These are phyloP conservation scores for Colletotrichum musae DNA, from an alignment of 2,329 filamentous ascomycete species.

Conservation along the genomic window DNA sequence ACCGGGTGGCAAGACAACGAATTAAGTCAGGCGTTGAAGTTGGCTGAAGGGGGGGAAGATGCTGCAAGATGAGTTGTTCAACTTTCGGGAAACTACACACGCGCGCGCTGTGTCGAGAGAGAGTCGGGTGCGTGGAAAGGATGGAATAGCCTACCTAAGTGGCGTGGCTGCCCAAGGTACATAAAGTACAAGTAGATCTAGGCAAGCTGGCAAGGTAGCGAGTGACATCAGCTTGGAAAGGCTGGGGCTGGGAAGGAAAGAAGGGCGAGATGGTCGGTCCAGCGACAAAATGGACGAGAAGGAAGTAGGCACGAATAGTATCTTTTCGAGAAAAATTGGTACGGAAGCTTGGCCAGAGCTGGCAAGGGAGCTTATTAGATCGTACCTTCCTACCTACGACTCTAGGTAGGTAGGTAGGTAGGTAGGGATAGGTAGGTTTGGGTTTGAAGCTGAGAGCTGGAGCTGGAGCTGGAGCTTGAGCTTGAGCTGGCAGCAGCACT, in stretches of 20 bases:
- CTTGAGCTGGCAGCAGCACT: constrained; percentile 1
- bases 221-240: constrained; percentile 31
- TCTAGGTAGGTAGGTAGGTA: too few relatives aligned
- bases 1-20: constrained; percentile 27
- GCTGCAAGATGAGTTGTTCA: constrained; percentile 44
- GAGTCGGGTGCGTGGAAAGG: neutral
- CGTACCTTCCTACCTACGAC: too few relatives aligned
- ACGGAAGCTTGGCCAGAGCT: too few relatives aligned
- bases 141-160: too few relatives aligned
- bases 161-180: too few relatives aligned
- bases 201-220: constrained; percentile 3
- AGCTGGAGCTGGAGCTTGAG: constrained; percentile 31
- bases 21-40: constrained; percentile 27
- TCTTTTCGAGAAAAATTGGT: neutral
- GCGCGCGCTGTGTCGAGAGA: constrained; percentile 32
- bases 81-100: constrained; percentile 27
- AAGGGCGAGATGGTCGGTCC: neutral
- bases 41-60: constrained; percentile 25
- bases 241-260: constrained; percentile 22
- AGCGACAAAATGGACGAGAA: constrained; percentile 1
- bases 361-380: too few relatives aligned
- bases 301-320: neutral
- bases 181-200: too few relatives aligned
- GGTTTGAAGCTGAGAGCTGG: neutral
- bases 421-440: neutral